Evolutionary conservation across 192 early-diverging fungal species (phyloP).

Genomic region (Coemansia sp.): DNA sequence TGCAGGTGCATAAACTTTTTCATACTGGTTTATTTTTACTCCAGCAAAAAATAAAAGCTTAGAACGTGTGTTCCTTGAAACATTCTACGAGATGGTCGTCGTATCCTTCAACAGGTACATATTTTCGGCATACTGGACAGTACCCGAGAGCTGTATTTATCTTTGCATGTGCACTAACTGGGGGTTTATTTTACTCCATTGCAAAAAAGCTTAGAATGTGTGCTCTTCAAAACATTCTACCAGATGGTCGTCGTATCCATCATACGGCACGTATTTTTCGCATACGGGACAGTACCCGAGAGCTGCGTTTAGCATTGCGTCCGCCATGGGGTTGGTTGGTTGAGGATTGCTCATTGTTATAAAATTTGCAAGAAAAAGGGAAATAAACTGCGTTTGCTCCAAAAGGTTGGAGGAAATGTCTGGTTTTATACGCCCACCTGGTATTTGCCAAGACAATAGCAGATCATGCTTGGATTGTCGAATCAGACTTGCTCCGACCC

Average conservation of each 20-base stretch:
- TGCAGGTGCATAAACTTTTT: too few species aligned
- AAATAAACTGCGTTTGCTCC: background rate
- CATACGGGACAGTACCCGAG: background rate
- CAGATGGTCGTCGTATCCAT: background rate
- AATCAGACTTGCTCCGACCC: slow-evolving; percentile 23
- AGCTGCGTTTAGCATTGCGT: background rate
- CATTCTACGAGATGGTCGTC: too few species aligned
- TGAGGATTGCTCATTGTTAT: background rate
- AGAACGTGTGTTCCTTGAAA: too few species aligned
- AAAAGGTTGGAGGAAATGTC: background rate
- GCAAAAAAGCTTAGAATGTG: background rate
- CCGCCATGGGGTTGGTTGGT: background rate
- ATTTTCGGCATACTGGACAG: too few species aligned
- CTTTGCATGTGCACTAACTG: background rate
- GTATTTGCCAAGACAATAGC: too few species aligned
- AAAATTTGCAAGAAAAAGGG: background rate
- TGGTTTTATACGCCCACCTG: background rate
- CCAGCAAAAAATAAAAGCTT: too few species aligned
- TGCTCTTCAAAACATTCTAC: background rate
- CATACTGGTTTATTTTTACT: too few species aligned
- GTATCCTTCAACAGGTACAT: too few species aligned
- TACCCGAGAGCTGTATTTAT: too few species aligned
- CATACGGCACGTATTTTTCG: background rate
- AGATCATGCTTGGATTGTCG: background rate
- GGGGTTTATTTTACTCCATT: background rate